Conservation (phyloP, 2,329 filamentous ascomycete species). For the Alternaria arbusti region DNA sequence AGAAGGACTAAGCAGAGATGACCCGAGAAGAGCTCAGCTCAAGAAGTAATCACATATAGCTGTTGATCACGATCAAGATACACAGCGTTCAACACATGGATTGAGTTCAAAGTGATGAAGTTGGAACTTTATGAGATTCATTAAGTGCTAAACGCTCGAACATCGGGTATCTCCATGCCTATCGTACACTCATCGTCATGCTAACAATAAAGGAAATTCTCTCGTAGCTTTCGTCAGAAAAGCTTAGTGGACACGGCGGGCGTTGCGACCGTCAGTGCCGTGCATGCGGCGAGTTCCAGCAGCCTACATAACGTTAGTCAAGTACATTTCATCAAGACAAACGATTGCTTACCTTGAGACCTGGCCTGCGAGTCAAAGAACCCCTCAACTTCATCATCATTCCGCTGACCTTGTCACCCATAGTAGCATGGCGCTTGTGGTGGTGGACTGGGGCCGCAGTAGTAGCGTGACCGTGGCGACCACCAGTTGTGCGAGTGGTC, state of each 20-base stretch:
- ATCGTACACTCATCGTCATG: background rate
- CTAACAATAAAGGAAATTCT: constrained; percentile 3
- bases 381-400: constrained; percentile 77
- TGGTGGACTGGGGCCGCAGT: constrained; percentile 55
- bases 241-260: constrained; percentile 36
- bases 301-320: constrained; percentile 56
- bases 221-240: background rate
- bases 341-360: constrained; percentile 65
- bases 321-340: background rate
- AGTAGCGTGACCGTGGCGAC: constrained; percentile 31
- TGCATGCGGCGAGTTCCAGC: constrained; percentile 76
- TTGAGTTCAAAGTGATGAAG: background rate
- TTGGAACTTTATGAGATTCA: background rate
- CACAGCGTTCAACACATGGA: background rate
- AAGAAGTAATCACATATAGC: background rate
- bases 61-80: background rate
- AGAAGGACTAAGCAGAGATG: background rate
- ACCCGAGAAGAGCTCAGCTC: background rate
- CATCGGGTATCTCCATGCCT: constrained; percentile 21
- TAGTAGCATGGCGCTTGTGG: constrained; percentile 69
- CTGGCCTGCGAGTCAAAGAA: constrained; percentile 70
- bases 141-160: constrained; percentile 13
- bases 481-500: constrained; percentile 53
- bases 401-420: constrained; percentile 80
- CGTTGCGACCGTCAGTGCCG: constrained; percentile 72